These are phyloP conservation scores for Kwoniella shivajii DNA, from an alignment of 1,284 basidiomycete species.

Conservation along the genomic window DNA sequence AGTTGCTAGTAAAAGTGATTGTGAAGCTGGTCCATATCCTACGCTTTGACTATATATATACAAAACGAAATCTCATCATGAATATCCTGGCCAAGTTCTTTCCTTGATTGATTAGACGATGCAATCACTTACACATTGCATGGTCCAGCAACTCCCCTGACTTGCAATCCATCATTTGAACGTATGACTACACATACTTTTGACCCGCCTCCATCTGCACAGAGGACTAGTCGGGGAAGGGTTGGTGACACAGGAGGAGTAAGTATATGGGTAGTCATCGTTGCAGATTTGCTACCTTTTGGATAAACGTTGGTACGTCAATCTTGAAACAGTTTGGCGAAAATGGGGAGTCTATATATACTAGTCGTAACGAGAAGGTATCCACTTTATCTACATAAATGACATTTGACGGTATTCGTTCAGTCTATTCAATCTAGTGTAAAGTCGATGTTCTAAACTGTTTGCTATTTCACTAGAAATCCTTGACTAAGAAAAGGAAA, in stretches of 20 bases:
- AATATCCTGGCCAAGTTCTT: too few relatives aligned
- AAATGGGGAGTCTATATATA: too few relatives aligned
- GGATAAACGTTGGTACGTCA: too few relatives aligned
- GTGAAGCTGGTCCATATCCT: conserved; percentile 35
- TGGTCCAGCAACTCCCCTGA: conserved; percentile 43
- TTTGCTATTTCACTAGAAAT: neutral
- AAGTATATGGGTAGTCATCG: conserved; percentile 10
- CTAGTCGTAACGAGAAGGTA: too few relatives aligned
- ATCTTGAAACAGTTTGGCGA: too few relatives aligned
- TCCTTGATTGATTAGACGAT: neutral
- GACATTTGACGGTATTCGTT: too few relatives aligned
- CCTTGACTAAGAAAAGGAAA: neutral
- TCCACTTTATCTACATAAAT: too few relatives aligned
- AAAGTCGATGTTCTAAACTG: neutral
- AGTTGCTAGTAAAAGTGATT: conserved; percentile 43
- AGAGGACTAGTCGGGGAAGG: conserved; percentile 32
- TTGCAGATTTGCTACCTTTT: too few relatives aligned
- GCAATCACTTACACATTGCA: conserved; percentile 44
- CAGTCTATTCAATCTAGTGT: too few relatives aligned
- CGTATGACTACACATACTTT: conserved; percentile 47
- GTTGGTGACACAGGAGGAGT: conserved; percentile 8
- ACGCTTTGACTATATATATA: conserved; percentile 33
- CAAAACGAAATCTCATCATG: neutral
- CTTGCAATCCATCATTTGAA: conserved; percentile 40
- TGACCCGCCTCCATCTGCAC: conserved; percentile 45